phyloP scores from a whole-genome alignment of 495 filamentous ascomycete genomes.

The Daldinia loculata region DNA sequence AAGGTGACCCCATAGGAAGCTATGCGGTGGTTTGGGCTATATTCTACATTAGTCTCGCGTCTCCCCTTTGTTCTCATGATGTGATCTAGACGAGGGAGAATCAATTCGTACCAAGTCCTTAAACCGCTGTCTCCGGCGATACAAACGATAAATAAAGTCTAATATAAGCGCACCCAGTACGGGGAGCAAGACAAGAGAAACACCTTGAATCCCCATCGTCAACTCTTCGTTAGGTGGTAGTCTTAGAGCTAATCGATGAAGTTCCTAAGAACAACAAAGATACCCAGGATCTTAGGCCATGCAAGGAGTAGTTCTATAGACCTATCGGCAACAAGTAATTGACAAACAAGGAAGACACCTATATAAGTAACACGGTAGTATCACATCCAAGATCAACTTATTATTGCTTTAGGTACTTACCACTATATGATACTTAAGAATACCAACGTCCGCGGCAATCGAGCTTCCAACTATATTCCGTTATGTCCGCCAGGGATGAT shows the following conservation, averaged over 20 bases:
- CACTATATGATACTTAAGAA: no score
- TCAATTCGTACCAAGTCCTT: background rate
- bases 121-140: background rate
- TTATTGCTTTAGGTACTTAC: no score
- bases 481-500: no score
- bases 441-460: no score
- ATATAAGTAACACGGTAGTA: no score
- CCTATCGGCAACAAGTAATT: no score
- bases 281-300: no score
- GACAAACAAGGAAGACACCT: no score
- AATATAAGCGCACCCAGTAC: constrained; percentile 13
- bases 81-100: background rate
- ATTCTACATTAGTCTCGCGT: background rate
- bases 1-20: background rate
- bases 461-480: no score
- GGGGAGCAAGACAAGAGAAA: background rate
- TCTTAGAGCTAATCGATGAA: background rate
- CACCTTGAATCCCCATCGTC: background rate
- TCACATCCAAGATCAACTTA: no score
- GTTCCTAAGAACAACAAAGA: background rate
- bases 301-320: no score
- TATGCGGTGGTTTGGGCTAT: background rate
- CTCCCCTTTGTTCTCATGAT: background rate
- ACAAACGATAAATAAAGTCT: constrained; percentile 4
- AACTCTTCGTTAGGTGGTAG: background rate